Percentiles rank a stretch among this genome's conserved stretches.
These are phyloP conservation scores for Zygosaccharomyces sapae DNA, from an alignment of 1,139 yeast species.

Conservation along the genomic window DNA sequence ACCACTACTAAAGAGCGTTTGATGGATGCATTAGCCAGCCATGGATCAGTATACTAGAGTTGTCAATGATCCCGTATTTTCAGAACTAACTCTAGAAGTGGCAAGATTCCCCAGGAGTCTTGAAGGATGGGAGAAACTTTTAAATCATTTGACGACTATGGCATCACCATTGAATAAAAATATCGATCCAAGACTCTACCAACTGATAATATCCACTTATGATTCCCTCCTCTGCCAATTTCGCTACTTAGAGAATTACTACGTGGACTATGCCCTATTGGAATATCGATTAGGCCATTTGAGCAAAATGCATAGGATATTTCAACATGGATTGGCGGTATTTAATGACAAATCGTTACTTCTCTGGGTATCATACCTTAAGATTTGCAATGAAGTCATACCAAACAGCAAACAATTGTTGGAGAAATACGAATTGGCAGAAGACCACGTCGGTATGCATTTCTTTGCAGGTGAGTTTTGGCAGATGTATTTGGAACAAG, in stretches of 20 bases:
- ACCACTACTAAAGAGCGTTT: background rate
- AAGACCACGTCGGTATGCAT: constrained; percentile 62
- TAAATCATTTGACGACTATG: constrained; percentile 26
- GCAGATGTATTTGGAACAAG: constrained; percentile 61
- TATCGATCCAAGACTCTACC: constrained; percentile 19
- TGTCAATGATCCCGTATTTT: constrained; percentile 26
- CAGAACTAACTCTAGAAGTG: constrained; percentile 24
- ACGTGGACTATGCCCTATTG: constrained; percentile 70
- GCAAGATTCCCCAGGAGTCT: constrained; percentile 29
- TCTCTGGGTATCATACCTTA: constrained; percentile 69
- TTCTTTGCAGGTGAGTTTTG: constrained; percentile 73
- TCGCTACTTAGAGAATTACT: constrained; percentile 72
- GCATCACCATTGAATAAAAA: constrained; percentile 31
- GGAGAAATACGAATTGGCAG: constrained; percentile 58
- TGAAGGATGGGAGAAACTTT: constrained; percentile 33
- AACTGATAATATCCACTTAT: constrained; percentile 44
- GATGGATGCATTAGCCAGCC: background rate
- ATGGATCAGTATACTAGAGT: constrained; percentile 25
- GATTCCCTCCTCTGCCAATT: constrained; percentile 54
- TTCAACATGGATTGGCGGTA: constrained; percentile 47
- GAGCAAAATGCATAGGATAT: constrained; percentile 48
- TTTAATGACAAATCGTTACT: constrained; percentile 46
- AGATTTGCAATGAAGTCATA: constrained; percentile 47
- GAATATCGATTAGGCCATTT: constrained; percentile 61
- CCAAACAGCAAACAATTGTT: constrained; percentile 37